Evolutionary conservation across 139 green algal genomes (phyloP).

Genomic region (Zygnema cylindricum): DNA sequence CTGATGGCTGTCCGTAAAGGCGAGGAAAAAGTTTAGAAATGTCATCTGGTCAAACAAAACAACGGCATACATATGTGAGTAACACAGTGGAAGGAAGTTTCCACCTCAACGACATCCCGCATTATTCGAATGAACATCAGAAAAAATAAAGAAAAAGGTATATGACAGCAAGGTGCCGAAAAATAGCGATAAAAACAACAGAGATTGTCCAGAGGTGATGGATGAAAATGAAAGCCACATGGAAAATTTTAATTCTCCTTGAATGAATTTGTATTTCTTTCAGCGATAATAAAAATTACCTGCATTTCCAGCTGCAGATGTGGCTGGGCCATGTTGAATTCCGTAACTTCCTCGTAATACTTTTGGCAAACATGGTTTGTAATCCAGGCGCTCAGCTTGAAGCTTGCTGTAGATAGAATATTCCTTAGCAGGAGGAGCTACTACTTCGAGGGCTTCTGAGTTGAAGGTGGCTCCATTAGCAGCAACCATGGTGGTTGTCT

Average conservation of each 20-base stretch:
- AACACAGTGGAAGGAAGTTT: constrained; percentile 11
- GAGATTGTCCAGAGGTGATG: background rate
- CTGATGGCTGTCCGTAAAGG: constrained; percentile 52
- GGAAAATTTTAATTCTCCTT: constrained; percentile 4
- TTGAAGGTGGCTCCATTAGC: background rate
- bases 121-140: background rate
- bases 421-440: constrained; percentile 28
- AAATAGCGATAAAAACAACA: constrained; percentile 7
- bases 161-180: background rate
- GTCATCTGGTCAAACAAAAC: constrained; percentile 19
- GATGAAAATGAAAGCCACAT: background rate
- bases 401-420: constrained; percentile 48
- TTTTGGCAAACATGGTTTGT: constrained; percentile 11
- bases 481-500: background rate
- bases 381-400: constrained; percentile 42
- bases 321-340: constrained; percentile 28
- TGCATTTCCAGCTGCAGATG: constrained; percentile 42
- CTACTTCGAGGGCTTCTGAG: background rate
- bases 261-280: too few relatives aligned
- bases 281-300: constrained; percentile 13
- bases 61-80: background rate
- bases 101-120: background rate
- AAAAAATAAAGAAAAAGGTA: constrained; percentile 7
- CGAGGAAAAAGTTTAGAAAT: constrained; percentile 41
- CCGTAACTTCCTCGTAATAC: constrained; percentile 17